These are phyloP conservation scores for Selaginella moellendorffii DNA, from an alignment of 75 land plant species.

Conservation along the genomic window DNA sequence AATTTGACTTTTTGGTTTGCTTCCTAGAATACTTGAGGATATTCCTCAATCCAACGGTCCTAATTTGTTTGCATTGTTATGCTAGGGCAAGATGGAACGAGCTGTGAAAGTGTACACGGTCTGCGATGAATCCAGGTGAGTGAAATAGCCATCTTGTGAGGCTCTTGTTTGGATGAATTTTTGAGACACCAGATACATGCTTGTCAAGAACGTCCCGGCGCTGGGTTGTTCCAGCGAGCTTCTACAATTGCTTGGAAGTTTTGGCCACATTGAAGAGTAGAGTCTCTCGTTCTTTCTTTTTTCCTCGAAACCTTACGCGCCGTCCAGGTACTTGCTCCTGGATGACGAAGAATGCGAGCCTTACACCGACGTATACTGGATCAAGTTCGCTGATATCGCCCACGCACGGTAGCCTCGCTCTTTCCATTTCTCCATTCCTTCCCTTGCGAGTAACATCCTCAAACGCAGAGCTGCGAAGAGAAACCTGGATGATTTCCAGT, in stretches of 20 bases:
- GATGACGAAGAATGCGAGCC: slow-evolving; percentile 90
- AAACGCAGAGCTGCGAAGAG: slow-evolving; percentile 78
- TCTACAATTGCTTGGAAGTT: slow-evolving; percentile 45
- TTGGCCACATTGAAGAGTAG: slow-evolving; percentile 89
- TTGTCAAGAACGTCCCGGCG: slow-evolving; percentile 90
- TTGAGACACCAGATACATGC: slow-evolving; percentile 87
- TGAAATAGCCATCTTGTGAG: not conserved
- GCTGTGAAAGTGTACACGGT: slow-evolving; percentile 75
- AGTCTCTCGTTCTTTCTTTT: not conserved
- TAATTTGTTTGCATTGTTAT: too few species aligned
- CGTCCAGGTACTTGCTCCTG: slow-evolving; percentile 84
- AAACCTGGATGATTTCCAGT: slow-evolving; percentile 66
- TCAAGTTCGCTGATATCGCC: slow-evolving; percentile 50
- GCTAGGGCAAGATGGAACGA: too few species aligned
- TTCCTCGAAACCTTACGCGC: not conserved
- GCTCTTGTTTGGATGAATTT: too few species aligned
- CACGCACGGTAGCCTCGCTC: slow-evolving; percentile 59
- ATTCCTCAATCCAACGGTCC: too few species aligned
- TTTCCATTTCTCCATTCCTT: not conserved
- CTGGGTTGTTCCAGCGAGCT: slow-evolving; percentile 80
- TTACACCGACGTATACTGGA: slow-evolving; percentile 87
- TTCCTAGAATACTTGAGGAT: too few species aligned
- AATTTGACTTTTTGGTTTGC: too few species aligned
- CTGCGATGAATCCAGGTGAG: slow-evolving; percentile 78
- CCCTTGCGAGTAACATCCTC: not conserved